Evolutionary conservation across 805 yeast species (phyloP).

Genomic region (Kuraishia piskuri): DNA sequence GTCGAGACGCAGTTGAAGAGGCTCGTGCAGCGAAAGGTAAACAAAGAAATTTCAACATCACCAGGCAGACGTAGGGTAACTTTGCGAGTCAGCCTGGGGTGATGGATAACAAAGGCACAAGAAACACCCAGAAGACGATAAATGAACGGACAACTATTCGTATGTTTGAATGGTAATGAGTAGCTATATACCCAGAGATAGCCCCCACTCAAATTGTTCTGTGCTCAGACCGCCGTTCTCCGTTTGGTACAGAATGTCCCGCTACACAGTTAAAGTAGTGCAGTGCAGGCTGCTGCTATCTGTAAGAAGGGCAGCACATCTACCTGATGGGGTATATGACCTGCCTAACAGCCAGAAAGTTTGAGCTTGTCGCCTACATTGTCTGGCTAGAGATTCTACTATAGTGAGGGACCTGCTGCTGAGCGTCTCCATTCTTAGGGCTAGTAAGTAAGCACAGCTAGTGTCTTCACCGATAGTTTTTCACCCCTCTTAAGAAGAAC

Average conservation of each 20-base stretch:
- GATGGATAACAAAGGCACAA: neutral
- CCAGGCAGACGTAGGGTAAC: neutral
- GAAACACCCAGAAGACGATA: neutral
- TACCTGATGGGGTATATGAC: neutral
- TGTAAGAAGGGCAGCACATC: neutral
- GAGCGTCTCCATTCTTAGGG: no score
- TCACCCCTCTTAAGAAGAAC: no score
- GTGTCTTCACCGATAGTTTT: no score
- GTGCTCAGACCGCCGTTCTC: no score
- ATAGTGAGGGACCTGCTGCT: no score
- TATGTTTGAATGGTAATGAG: neutral
- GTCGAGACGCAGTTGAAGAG: neutral
- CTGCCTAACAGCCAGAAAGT: neutral
- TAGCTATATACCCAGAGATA: neutral
- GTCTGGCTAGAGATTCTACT: no score
- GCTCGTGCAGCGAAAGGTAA: neutral
- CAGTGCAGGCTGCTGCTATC: neutral
- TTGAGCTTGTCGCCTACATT: no score
- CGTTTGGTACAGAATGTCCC: neutral
- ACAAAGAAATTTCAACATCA: slow-evolving; percentile 5
- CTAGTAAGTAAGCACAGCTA: no score
- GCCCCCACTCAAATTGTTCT: no score
- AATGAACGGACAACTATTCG: no score
- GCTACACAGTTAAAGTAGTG: neutral
- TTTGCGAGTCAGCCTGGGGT: neutral